Percentiles rank a stretch among this genome's conserved stretches.
Conservation (phyloP, 495 filamentous ascomycete genomes). For the Podospora tetraspora region DNA sequence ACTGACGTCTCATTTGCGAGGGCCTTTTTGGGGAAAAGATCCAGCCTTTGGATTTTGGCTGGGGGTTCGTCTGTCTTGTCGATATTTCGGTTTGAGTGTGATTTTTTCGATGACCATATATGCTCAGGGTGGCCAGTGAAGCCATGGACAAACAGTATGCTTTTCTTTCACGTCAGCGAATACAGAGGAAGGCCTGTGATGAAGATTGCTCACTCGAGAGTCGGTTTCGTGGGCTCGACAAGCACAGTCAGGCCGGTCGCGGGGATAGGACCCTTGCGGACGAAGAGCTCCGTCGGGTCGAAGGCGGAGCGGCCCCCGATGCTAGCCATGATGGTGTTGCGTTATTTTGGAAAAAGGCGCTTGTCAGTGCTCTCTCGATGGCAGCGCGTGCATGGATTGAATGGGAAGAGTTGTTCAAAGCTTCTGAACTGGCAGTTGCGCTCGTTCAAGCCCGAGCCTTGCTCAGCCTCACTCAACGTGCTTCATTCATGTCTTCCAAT, state of each 20-base stretch:
- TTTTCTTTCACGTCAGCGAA: neutral
- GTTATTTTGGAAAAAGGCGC: too few relatives aligned
- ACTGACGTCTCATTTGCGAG: neutral
- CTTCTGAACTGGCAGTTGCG: neutral
- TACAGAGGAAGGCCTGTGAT: neutral
- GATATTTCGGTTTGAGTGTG: neutral
- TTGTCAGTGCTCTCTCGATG: too few relatives aligned
- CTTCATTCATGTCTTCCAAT: neutral
- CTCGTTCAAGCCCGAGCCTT: neutral
- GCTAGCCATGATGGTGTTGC: neutral
- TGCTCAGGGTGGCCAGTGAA: constrained; percentile 1
- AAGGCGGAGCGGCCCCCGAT: neutral
- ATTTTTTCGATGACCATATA: neutral
- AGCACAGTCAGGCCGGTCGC: neutral
- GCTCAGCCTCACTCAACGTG: neutral
- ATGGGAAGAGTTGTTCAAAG: neutral
- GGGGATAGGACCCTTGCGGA: neutral
- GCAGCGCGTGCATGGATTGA: neutral
- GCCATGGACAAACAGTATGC: constrained; percentile 5
- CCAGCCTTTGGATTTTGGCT: constrained; percentile 9
- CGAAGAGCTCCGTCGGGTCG: neutral
- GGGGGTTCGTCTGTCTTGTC: constrained; percentile 8
- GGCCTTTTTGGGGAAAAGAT: constrained; percentile 1
- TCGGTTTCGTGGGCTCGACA: neutral
- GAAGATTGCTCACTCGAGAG: neutral